Evolutionary conservation across 305 asterid genomes (phyloP).

Genomic region (Rubia tinctorum): DNA sequence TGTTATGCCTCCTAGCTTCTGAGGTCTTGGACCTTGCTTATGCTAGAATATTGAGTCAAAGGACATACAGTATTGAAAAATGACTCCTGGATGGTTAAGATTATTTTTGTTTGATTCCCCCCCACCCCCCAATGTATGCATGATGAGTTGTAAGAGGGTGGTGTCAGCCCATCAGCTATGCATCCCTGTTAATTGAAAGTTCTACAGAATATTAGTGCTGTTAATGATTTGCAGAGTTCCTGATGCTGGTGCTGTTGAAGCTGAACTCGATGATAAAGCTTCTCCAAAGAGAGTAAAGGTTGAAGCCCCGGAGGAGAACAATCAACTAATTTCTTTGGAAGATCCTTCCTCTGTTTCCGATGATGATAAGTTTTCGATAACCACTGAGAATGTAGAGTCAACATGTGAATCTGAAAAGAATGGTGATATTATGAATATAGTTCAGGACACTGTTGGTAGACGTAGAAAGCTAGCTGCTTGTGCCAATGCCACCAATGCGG

Average conservation of each 20-base stretch:
- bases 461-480: conserved; percentile 39
- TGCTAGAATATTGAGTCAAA: background rate
- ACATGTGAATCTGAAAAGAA: conserved; percentile 36
- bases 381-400: conserved; percentile 27
- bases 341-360: conserved; percentile 38
- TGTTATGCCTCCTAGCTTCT: background rate
- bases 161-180: background rate
- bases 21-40: conserved; percentile 1
- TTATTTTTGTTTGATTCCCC: background rate
- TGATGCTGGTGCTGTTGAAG: conserved; percentile 45
- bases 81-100: background rate
- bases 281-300: conserved; percentile 59
- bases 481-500: conserved; percentile 26
- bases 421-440: conserved; percentile 66
- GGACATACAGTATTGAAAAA: background rate
- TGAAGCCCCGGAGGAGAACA: conserved; percentile 28
- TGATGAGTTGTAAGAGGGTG: background rate
- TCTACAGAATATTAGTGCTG: conserved; percentile 6
- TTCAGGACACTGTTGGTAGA: conserved; percentile 56
- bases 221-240: conserved; percentile 42
- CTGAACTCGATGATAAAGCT: conserved; percentile 31
- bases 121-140: background rate
- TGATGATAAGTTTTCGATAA: conserved; percentile 24
- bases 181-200: conserved; percentile 2
- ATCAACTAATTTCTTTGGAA: conserved; percentile 28